Conservation (phyloP, 768 basidiomycete genomes). For the Sarcodon aspratus region DNA sequence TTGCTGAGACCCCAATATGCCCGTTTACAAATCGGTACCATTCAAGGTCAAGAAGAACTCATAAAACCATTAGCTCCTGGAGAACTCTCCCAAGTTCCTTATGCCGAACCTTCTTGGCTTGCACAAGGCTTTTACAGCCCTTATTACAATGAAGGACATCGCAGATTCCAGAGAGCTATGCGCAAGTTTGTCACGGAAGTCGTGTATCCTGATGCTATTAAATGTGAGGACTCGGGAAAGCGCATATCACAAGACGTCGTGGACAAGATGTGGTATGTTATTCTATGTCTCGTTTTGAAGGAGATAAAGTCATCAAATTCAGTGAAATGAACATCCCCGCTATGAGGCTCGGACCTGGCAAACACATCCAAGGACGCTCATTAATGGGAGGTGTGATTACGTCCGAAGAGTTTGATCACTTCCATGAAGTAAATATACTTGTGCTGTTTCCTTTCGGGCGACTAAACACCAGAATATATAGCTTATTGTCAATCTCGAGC, state of each 20-base stretch:
- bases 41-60: conserved; percentile 43
- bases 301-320: not conserved
- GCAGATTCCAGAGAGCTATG: conserved; percentile 63
- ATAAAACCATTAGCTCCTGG: conserved; percentile 48
- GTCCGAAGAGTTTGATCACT: conserved; percentile 87
- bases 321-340: conserved; percentile 73
- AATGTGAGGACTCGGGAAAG: conserved; percentile 83
- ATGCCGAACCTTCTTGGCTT: conserved; percentile 82
- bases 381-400: conserved; percentile 68
- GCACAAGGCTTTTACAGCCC: conserved; percentile 54
- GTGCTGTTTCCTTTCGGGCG: not conserved
- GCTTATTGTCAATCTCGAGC: conserved; percentile 74
- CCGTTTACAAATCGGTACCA: conserved; percentile 55
- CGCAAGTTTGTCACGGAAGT: conserved; percentile 71
- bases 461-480: conserved; percentile 15
- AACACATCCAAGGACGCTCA: conserved; percentile 69
- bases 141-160: conserved; percentile 69
- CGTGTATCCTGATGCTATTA: conserved; percentile 60
- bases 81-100: conserved; percentile 66
- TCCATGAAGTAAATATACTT: conserved; percentile 60
- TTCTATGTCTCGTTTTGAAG: not conserved
- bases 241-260: conserved; percentile 76
- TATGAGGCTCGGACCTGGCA: conserved; percentile 87
- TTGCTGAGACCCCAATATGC: conserved; percentile 63
- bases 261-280: conserved; percentile 67